These are phyloP conservation scores for Malus hybrid DNA, from an alignment of 331 rosid genomes.

Conservation along the genomic window DNA sequence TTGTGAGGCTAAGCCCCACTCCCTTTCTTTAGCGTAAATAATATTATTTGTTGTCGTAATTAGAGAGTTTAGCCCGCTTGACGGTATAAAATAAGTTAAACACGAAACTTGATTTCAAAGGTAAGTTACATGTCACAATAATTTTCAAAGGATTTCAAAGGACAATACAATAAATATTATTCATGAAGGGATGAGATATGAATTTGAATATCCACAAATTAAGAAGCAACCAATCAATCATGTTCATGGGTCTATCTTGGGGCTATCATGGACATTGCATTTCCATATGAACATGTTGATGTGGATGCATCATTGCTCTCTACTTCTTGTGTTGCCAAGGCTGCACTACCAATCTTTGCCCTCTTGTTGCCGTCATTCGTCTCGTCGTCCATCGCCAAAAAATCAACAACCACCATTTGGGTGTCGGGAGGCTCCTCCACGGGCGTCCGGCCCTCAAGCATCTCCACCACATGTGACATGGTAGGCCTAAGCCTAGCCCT, in stretches of 20 bases:
- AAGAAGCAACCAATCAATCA: neutral
- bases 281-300: slow-evolving; percentile 34
- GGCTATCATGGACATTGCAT: slow-evolving; percentile 41
- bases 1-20: no score
- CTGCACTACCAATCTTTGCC: slow-evolving; percentile 9
- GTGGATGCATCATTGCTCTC: neutral
- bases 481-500: slow-evolving; percentile 62
- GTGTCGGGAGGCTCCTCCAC: slow-evolving; percentile 76
- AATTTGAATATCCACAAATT: neutral
- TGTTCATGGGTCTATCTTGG: slow-evolving; percentile 6
- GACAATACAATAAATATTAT: no score
- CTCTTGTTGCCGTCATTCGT: neutral
- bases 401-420: slow-evolving; percentile 57
- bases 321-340: slow-evolving; percentile 10
- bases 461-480: slow-evolving; percentile 62
- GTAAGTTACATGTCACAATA: no score
- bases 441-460: slow-evolving; percentile 58
- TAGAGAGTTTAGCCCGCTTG: no score
- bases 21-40: no score
- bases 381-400: slow-evolving; percentile 47
- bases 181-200: no score
- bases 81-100: no score
- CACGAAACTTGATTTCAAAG: no score
- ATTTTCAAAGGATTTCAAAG: no score
- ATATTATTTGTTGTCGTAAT: no score